A percentile compares a stretch with the other conserved stretches of the same genome.
phyloP scores from a whole-genome alignment of 2,329 filamentous ascomycete genomes.

The Kalmusia sp. region DNA sequence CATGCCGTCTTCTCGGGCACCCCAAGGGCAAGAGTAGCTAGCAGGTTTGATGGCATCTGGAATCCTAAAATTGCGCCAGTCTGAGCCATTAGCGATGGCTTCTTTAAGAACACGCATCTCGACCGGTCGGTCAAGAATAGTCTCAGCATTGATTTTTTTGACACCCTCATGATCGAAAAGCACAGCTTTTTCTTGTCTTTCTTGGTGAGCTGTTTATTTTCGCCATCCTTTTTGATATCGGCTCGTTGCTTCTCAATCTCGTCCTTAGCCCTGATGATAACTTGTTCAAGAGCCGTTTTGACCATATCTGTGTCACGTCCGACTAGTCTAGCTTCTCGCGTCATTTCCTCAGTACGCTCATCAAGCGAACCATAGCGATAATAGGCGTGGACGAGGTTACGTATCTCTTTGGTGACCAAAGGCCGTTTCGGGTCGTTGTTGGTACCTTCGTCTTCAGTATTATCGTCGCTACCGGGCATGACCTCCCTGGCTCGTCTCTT shows the following conservation, averaged over 20 bases:
- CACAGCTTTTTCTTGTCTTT: conserved; percentile 97
- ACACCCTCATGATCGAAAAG: conserved; percentile 93
- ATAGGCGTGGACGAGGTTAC: conserved; percentile 88
- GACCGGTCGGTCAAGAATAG: conserved; percentile 86
- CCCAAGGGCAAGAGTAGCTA: conserved; percentile 91
- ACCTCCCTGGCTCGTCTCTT: conserved; percentile 75
- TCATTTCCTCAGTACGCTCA: conserved; percentile 84
- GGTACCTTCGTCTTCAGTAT: conserved; percentile 56
- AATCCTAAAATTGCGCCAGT: conserved; percentile 83
- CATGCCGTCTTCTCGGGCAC: conserved; percentile 94
- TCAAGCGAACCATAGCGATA: conserved; percentile 91
- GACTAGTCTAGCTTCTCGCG: conserved; percentile 82
- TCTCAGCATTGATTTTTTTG: conserved; percentile 95
- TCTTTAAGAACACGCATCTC: conserved; percentile 86
- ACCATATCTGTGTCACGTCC: conserved; percentile 85
- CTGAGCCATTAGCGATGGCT: conserved; percentile 68
- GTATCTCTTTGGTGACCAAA: conserved; percentile 88
- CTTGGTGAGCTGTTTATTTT: conserved; percentile 86
- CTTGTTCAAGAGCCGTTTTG: conserved; percentile 75
- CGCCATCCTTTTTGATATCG: conserved; percentile 69
- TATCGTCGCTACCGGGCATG: conserved; percentile 66
- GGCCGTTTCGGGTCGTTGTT: conserved; percentile 84
- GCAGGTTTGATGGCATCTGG: conserved; percentile 91
- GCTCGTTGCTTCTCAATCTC: conserved; percentile 77
- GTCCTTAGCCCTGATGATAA: conserved; percentile 73